Evolutionary conservation across 208 protist species (phyloP), one percentile per base, ranked within the genome.

Genomic region (Leishmania gerbilli): DNA sequence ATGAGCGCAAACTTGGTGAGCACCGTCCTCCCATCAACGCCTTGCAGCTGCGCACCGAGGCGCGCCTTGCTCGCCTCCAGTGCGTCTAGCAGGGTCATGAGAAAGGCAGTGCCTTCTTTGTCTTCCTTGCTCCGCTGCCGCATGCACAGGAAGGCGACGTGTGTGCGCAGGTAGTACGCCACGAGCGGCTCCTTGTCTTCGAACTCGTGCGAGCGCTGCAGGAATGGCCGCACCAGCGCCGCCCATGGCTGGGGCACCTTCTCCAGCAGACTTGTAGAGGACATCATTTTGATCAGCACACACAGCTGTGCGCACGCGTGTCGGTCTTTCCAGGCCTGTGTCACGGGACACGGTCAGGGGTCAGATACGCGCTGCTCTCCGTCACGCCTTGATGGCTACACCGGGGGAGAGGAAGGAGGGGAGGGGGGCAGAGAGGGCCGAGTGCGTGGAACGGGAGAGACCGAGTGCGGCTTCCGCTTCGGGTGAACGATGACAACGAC

Each of bases 181-280:
- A 97, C 91, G 47, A 94, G 76, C 17, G 91, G 92, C 64, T 91
- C 81, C 31, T 80, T 76, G 17, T 51, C 21, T 7, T 91, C 80
- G 62, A 97, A 97, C 79, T 97, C 94, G 15, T 88, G 87, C 3
- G 94, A 87, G 56, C 91, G 88, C 79, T 90, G 90, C 21, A 96
- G 79, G 80, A 91, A 96, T 11, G 94, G 92, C 5, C 94, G 92
- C 13, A 90, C 71, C 31, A 79, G 51, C 9, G 82, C 21, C 15
- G 53, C 80, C 94, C 92, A 95, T 8, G 75, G 64, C 55, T 76
- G 71, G 34, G 94, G 94, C 15, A 95, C 77, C 62, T 84, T 76
- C 80, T 79, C 56, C 76, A 81, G 19, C 11, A 89, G 55, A 1
- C 34, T 47, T 40, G n/a, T 31, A 27, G 76, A 55, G 6, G 82